These are phyloP conservation scores for Aschersonia sp. DNA, from an alignment of 2,329 filamentous ascomycete genomes.

Conservation along the genomic window DNA sequence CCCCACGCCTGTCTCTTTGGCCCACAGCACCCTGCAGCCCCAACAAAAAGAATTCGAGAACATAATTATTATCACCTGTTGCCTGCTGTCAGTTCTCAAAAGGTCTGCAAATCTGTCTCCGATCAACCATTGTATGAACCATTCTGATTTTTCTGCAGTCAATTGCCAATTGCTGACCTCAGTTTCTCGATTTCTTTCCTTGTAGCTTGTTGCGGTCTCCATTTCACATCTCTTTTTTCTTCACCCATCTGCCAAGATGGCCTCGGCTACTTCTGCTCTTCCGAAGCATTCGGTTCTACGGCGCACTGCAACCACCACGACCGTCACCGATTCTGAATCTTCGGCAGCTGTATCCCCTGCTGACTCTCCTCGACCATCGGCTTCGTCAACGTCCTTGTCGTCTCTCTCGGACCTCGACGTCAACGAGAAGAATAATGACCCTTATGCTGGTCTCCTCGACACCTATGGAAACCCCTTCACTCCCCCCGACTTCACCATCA, in stretches of 20 bases:
- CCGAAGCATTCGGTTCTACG: conserved; percentile 29
- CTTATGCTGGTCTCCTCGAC: conserved; percentile 62
- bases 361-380: conserved; percentile 44
- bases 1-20: not conserved
- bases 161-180: not conserved
- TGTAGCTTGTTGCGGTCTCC: not conserved
- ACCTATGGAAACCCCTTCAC: conserved; percentile 92
- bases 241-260: conserved; percentile 21
- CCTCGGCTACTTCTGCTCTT: conserved; percentile 28
- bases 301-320: conserved; percentile 32
- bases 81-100: not conserved
- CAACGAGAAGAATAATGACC: conserved; percentile 19
- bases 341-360: conserved; percentile 42
- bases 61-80: not conserved
- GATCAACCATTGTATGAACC: not conserved
- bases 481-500: conserved; percentile 91
- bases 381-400: conserved; percentile 84
- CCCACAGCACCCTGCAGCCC: not conserved
- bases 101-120: not conserved
- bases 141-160: not conserved
- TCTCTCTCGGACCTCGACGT: conserved; percentile 59
- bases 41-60: not conserved
- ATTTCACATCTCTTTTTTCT: not conserved
- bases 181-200: not conserved
- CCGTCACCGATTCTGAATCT: conserved; percentile 34